A percentile compares a stretch with the other conserved stretches of the same genome.
Conservation (phyloP, 2,329 filamentous ascomycete species). For the Ophiostoma ulmi region DNA sequence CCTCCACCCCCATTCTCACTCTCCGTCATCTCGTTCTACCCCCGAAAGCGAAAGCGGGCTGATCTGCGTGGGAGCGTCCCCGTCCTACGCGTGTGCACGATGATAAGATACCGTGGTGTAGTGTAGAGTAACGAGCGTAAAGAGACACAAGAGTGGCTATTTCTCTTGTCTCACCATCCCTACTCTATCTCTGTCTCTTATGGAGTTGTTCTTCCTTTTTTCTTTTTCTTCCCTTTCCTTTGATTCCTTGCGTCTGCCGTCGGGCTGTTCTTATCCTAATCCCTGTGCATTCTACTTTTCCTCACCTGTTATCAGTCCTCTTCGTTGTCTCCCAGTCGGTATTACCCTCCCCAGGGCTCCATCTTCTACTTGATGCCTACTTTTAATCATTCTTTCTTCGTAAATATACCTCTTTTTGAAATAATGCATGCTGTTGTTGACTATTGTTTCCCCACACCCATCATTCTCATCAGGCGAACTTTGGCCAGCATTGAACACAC, state of each 20-base stretch:
- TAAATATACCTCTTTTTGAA: neutral
- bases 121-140: neutral
- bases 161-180: neutral
- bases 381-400: neutral
- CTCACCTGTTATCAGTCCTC: neutral
- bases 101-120: neutral
- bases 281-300: neutral
- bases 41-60: constrained; percentile 15
- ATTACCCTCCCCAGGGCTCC: constrained; percentile 1
- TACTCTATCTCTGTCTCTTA: neutral
- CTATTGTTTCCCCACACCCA: neutral
- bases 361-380: neutral
- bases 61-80: constrained; percentile 11
- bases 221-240: neutral
- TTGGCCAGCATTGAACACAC: neutral
- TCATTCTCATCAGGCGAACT: neutral
- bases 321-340: neutral
- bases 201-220: neutral
- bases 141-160: neutral
- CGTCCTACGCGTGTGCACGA: constrained; percentile 4
- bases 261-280: neutral
- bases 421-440: neutral
- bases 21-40: neutral
- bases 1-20: neutral
- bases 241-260: neutral